Conservation (phyloP, 306 rosid species). For the Casuarina equisetifolia region DNA sequence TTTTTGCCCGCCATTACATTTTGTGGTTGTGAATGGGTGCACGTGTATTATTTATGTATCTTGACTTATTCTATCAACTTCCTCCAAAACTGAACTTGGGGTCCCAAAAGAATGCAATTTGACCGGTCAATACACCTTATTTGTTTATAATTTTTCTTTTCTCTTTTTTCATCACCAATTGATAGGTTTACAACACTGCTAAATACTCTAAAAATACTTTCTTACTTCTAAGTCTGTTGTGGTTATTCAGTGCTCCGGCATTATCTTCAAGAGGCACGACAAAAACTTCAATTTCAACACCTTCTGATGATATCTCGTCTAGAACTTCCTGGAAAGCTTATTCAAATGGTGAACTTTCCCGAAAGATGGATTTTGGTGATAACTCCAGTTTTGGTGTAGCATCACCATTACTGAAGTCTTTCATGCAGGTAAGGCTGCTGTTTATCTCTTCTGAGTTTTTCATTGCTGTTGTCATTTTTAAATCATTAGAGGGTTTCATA, state of each 20-base stretch:
- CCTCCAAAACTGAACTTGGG: background rate
- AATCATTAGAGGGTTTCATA: background rate
- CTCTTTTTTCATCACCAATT: background rate
- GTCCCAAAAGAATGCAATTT: background rate
- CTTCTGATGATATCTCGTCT: constrained; percentile 65
- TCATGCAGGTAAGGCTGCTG: constrained; percentile 69
- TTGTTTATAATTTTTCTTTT: background rate
- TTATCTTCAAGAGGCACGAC: constrained; percentile 85
- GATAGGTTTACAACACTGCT: constrained; percentile 2
- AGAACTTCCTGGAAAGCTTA: constrained; percentile 82
- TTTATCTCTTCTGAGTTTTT: constrained; percentile 18
- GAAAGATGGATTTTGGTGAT: constrained; percentile 73
- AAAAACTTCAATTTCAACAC: constrained; percentile 56
- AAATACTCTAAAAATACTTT: constrained; percentile 13
- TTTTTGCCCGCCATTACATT: constrained; percentile 21
- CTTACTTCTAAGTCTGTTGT: constrained; percentile 24
- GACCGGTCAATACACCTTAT: background rate
- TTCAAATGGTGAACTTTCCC: constrained; percentile 76
- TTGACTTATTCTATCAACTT: constrained; percentile 6
- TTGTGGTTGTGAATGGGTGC: background rate
- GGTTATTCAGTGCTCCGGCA: constrained; percentile 81
- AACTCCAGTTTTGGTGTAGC: constrained; percentile 86
- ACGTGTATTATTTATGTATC: constrained; percentile 1
- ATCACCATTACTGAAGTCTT: constrained; percentile 88
- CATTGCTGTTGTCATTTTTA: constrained; percentile 9